Evolutionary conservation across 257 asterid genomes (phyloP), one percentile per base, ranked within the genome.

Genomic region (Fraxinus anomala): DNA sequence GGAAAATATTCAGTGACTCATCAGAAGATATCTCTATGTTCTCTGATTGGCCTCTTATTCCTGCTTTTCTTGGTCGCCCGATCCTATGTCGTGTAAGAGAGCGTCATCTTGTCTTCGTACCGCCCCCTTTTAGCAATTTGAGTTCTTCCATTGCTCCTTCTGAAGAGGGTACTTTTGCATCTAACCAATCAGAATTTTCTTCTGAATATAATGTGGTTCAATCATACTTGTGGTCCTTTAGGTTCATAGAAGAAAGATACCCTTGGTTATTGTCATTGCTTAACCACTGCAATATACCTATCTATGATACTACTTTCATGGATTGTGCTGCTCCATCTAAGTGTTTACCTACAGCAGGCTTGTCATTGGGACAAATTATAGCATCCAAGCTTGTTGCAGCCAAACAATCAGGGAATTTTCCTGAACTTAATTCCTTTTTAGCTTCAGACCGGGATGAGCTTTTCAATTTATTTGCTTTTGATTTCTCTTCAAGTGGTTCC

Each of bases 11-110:
- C 76, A 81, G 87, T 80, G 85, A 82, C 81, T 88, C 97, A 69
- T 87, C 87, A 4, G 95, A 91, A 80, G 94, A 91, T 82, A 81
- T 89, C 68, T 84, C 93, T 80, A 89, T 92, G 74, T 94, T 92
- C 81, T 91, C 97, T 68, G 97, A 94, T 76, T 94, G 98, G 98
- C 98, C 98, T 70, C 91, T 94, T 80, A 85, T 94, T 80, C 98
- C 98, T 77, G 97, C 98, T 79, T 90, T 89, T 90, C 95, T 94
- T 85, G 97, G 98, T 80, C 93, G 96, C 34, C 97, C 97, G 36
- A 91, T 92, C 81, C 89, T 94, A 77, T 94, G 98, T 70, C 95
- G 98, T 71, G 91, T 94, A 63, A 92, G 86, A 82, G 97, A 90
- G 87, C 86, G 89, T 2, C 91, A 89, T 75, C 92, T 94, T 80